Conservation (phyloP, 192 early-diverging fungal species). For the Coemansia interrupta region DNA sequence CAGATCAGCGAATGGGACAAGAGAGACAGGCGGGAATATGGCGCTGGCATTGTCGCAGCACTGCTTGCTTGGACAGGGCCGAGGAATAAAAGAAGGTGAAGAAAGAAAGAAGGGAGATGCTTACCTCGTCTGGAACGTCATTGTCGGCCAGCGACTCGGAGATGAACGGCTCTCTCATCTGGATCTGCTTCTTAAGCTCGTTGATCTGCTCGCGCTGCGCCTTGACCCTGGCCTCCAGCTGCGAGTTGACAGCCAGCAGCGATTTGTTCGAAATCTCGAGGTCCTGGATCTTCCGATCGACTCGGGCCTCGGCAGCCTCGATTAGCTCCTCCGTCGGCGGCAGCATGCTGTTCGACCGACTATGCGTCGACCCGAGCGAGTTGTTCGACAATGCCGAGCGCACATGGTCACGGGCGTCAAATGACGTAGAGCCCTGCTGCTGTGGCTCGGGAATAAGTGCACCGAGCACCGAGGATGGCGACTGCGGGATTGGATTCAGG, state of each 20-base stretch:
- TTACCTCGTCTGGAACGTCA: conserved; percentile 51
- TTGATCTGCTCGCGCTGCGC: conserved; percentile 42
- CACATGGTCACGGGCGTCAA: conserved; percentile 17
- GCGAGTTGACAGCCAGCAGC: conserved; percentile 46
- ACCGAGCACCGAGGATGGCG: conserved; percentile 41
- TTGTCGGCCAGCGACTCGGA: conserved; percentile 25
- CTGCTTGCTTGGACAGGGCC: too few relatives aligned
- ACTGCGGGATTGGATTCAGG: conserved; percentile 52
- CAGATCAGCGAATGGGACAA: too few relatives aligned
- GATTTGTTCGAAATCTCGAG: conserved; percentile 54
- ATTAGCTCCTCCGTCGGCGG: conserved; percentile 40
- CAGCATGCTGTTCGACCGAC: conserved; percentile 41
- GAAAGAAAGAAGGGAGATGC: conserved; percentile 7
- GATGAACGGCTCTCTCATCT: conserved; percentile 21
- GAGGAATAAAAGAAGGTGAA: conserved; percentile 1
- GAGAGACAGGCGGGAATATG: too few relatives aligned
- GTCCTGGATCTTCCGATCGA: conserved; percentile 53
- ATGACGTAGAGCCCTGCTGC: not conserved
- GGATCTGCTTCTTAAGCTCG: conserved; percentile 47
- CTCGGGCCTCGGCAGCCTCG: conserved; percentile 51
- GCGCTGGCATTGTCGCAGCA: too few relatives aligned
- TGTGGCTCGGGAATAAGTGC: conserved; percentile 14
- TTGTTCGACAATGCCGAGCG: conserved; percentile 44
- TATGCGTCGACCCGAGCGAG: conserved; percentile 33
- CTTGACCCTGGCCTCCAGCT: conserved; percentile 48